Evolutionary conservation across 768 basidiomycete species (phyloP).

Genomic region (Paxillus ammoniavirescens): DNA sequence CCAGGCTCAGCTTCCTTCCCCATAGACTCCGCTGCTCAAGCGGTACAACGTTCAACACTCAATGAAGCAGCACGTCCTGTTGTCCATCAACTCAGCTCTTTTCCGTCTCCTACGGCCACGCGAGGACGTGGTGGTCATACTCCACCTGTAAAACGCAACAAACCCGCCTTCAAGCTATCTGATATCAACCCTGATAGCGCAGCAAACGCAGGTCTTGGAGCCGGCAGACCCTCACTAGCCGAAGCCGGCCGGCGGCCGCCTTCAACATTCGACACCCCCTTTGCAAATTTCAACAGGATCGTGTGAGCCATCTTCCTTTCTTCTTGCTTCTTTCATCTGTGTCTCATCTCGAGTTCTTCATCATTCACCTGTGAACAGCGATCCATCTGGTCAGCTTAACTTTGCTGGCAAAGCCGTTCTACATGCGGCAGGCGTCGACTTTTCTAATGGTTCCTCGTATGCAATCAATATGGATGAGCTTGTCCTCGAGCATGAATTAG

Average conservation of each 20-base stretch:
- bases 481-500: slow-evolving; percentile 88
- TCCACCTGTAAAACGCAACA: slow-evolving; percentile 41
- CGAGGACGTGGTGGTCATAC: slow-evolving; percentile 34
- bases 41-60: slow-evolving; percentile 38
- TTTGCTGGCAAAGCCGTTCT: slow-evolving; percentile 93
- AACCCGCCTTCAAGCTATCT: slow-evolving; percentile 59
- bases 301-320: slow-evolving; percentile 58
- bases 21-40: slow-evolving; percentile 41
- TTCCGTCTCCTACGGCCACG: slow-evolving; percentile 29
- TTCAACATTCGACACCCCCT: slow-evolving; percentile 66
- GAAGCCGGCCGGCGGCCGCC: slow-evolving; percentile 37
- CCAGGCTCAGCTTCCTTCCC: slow-evolving; percentile 26
- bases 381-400: slow-evolving; percentile 94
- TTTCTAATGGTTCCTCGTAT: slow-evolving; percentile 87
- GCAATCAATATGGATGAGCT: slow-evolving; percentile 95
- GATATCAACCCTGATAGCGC: slow-evolving; percentile 59
- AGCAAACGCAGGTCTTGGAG: slow-evolving; percentile 66
- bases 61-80: slow-evolving; percentile 28
- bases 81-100: slow-evolving; percentile 35
- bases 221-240: slow-evolving; percentile 56
- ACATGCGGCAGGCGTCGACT: slow-evolving; percentile 85
- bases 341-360: slow-evolving; percentile 3
- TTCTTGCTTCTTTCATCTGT: slow-evolving; percentile 9
- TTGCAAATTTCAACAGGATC: slow-evolving; percentile 90
- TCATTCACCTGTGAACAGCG: slow-evolving; percentile 45